phyloP scores from a whole-genome alignment of 2,329 filamentous ascomycete genomes.

The Drechslerella dactyloides region DNA sequence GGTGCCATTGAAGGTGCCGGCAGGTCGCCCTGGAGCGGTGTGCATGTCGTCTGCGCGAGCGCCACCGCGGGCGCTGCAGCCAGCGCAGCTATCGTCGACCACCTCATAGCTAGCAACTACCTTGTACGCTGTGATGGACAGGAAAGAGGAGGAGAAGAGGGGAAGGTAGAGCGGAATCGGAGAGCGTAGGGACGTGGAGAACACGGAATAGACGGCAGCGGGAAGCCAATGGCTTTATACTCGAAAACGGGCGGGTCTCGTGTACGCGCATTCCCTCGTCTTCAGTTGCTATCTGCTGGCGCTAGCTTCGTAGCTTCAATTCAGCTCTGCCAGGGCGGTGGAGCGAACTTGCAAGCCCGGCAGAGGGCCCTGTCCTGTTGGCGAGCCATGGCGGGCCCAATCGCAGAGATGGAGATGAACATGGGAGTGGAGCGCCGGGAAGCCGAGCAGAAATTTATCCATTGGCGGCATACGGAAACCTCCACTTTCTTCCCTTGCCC shows the following conservation, averaged over 20 bases:
- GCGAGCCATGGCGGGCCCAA: slow-evolving; percentile 33
- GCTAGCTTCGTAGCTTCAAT: slow-evolving; percentile 1
- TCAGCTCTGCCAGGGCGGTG: slow-evolving; percentile 28
- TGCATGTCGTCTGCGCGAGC: slow-evolving; percentile 43
- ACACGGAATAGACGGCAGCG: slow-evolving; percentile 4
- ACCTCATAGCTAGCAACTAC: slow-evolving; percentile 28
- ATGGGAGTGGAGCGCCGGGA: slow-evolving; percentile 39
- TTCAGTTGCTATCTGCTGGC: slow-evolving; percentile 1
- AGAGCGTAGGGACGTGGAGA: not conserved
- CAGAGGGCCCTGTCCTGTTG: slow-evolving; percentile 21
- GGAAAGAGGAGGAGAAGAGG: slow-evolving; percentile 1
- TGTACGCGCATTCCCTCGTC: slow-evolving; percentile 13
- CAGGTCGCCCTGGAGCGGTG: slow-evolving; percentile 32
- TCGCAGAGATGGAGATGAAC: slow-evolving; percentile 22
- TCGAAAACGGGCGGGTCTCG: slow-evolving; percentile 24
- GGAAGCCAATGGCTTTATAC: slow-evolving; percentile 39
- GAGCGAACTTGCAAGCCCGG: slow-evolving; percentile 21
- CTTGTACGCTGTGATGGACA: not conserved
- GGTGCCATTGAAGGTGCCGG: slow-evolving; percentile 43
- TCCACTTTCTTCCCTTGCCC: not conserved
- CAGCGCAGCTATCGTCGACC: slow-evolving; percentile 27
- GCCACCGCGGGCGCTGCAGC: slow-evolving; percentile 23
- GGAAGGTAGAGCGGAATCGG: slow-evolving; percentile 15
- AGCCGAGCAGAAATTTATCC: slow-evolving; percentile 26
- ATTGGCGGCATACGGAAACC: not conserved